Percentiles rank a stretch among this genome's conserved stretches.
Evolutionary conservation across 805 yeast genomes (phyloP).

Genomic region (Saccharomyces eubayanus): DNA sequence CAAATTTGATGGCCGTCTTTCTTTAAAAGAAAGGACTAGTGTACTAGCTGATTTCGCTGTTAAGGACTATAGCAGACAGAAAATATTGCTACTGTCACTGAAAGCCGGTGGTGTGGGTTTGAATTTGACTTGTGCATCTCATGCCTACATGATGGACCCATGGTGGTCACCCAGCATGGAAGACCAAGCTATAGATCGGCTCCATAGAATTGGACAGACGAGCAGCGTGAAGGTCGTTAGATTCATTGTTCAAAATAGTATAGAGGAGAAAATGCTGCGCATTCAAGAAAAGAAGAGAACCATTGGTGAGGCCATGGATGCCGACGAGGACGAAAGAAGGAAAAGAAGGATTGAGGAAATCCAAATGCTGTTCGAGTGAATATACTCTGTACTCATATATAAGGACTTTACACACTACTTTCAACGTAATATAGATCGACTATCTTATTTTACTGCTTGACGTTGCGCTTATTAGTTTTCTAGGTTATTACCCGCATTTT

Average conservation of each 20-base stretch:
- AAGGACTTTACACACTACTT: neutral
- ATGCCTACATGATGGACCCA: constrained; percentile 88
- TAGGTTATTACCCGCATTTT: neutral
- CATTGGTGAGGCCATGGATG: constrained; percentile 71
- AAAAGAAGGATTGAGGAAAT: constrained; percentile 65
- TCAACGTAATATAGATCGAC: neutral
- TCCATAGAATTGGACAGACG: constrained; percentile 84
- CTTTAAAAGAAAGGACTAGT: constrained; percentile 52
- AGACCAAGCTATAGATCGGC: constrained; percentile 84
- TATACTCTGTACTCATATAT: neutral
- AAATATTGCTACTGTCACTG: constrained; percentile 60
- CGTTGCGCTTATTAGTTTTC: neutral
- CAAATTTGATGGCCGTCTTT: constrained; percentile 78
- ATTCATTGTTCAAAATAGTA: constrained; percentile 73
- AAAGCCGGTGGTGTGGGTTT: constrained; percentile 95
- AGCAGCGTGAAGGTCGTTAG: constrained; percentile 64
- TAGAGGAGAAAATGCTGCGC: constrained; percentile 80
- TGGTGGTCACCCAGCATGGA: constrained; percentile 96
- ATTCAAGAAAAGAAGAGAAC: constrained; percentile 81
- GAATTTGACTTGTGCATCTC: constrained; percentile 74
- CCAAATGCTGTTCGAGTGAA: constrained; percentile 49
- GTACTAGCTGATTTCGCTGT: constrained; percentile 49
- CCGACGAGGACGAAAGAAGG: constrained; percentile 66
- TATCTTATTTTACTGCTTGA: neutral
- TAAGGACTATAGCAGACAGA: constrained; percentile 27